Evolutionary conservation across 225 moss, liverwort and hornwort species (phyloP).

Genomic region (Polytrichum formosum): DNA sequence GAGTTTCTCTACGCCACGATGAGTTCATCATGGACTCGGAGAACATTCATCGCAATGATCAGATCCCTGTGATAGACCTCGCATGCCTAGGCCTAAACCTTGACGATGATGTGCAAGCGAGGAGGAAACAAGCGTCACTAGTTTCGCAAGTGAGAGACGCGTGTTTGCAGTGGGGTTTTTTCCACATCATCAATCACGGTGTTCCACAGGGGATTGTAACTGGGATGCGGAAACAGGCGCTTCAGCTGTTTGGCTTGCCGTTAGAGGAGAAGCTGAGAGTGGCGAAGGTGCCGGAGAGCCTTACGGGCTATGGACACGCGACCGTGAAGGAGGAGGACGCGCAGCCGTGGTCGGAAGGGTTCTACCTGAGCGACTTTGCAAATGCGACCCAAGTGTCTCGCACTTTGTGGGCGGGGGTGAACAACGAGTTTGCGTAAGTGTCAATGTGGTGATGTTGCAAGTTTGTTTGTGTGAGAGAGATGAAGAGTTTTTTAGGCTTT

Average conservation of each 20-base stretch:
- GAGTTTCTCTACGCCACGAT: constrained; percentile 36
- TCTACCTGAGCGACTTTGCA: constrained; percentile 28
- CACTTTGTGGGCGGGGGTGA: constrained; percentile 34
- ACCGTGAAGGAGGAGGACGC: constrained; percentile 33
- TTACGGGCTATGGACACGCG: constrained; percentile 40
- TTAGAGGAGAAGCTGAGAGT: constrained; percentile 49
- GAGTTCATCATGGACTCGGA: constrained; percentile 20
- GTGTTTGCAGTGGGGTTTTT: constrained; percentile 48
- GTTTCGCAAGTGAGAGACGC: constrained; percentile 31
- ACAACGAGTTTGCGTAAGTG: constrained; percentile 32
- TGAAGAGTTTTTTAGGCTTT: too few species aligned
- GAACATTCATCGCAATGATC: constrained; percentile 2
- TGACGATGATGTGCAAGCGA: background rate
- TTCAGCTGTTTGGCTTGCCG: constrained; percentile 31
- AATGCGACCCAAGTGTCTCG: constrained; percentile 14
- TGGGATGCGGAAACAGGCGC: constrained; percentile 35
- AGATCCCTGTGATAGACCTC: constrained; percentile 41
- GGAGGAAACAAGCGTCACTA: background rate
- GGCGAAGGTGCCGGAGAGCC: constrained; percentile 7
- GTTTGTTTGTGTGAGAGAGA: too few species aligned
- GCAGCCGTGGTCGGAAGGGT: constrained; percentile 43
- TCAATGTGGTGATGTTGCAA: too few species aligned
- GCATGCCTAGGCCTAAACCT: constrained; percentile 10
- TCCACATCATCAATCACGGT: constrained; percentile 49
- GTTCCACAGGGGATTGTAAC: constrained; percentile 38